phyloP scores from a whole-genome alignment of 768 basidiomycete species.

The Leucosporidium scottii region DNA sequence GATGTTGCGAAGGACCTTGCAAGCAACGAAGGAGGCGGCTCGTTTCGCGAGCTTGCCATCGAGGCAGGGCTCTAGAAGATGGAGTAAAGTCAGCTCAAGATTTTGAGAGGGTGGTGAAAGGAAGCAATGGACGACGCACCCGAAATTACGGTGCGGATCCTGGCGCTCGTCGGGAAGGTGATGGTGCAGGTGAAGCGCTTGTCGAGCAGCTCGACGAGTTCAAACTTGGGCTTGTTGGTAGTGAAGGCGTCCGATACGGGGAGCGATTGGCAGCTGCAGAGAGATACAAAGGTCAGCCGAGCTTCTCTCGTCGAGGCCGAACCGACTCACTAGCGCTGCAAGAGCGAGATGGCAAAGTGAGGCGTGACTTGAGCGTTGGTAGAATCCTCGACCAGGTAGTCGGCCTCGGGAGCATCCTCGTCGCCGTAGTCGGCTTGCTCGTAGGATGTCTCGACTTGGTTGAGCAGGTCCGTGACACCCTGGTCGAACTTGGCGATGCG shows the following conservation, averaged over 20 bases:
- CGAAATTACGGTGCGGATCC: slow-evolving; percentile 1
- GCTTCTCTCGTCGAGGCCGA: neutral
- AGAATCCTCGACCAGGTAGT: neutral
- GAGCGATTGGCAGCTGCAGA: slow-evolving; percentile 7
- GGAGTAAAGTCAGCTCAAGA: neutral
- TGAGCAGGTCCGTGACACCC: neutral
- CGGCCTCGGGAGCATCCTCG: slow-evolving; percentile 2
- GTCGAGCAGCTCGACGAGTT: neutral
- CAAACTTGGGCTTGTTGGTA: neutral
- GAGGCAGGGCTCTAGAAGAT: neutral
- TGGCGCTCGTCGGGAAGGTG: neutral
- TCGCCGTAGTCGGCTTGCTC: neutral
- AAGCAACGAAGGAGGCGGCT: neutral
- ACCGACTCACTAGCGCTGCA: slow-evolving; percentile 1
- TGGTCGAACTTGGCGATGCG: neutral
- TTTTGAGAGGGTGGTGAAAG: too few species aligned
- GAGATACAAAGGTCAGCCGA: neutral
- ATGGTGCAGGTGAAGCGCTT: neutral
- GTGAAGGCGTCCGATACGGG: slow-evolving; percentile 12
- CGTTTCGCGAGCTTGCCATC: slow-evolving; percentile 4
- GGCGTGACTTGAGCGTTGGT: slow-evolving; percentile 9
- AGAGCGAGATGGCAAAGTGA: slow-evolving; percentile 6
- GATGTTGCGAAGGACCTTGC: slow-evolving; percentile 4
- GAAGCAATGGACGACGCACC: too few species aligned
- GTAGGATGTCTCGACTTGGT: slow-evolving; percentile 25